phyloP scores from a whole-genome alignment of 192 early-diverging fungal genomes.

The Rhizophagus sp. region DNA sequence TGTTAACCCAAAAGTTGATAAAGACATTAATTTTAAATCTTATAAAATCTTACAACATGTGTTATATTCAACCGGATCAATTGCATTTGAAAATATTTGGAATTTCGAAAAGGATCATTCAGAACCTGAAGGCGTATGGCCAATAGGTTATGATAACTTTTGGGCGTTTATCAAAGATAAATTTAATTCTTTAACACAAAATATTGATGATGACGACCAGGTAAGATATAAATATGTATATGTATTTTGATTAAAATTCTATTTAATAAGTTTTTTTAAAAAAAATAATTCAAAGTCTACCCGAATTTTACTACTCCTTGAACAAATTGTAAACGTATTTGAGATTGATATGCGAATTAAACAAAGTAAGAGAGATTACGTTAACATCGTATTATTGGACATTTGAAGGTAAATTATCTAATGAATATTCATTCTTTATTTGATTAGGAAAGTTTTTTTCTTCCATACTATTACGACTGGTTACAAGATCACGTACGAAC shows the following conservation, averaged over 20 bases:
- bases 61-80: conserved; percentile 11
- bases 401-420: too few species aligned
- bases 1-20: conserved; percentile 3
- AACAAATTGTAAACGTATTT: background rate
- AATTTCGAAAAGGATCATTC: background rate
- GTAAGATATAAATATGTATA: too few species aligned
- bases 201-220: background rate
- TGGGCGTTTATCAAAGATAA: conserved; percentile 20
- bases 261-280: too few species aligned
- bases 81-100: conserved; percentile 23
- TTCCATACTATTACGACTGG: too few species aligned
- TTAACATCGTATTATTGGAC: too few species aligned
- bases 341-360: too few species aligned
- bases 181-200: background rate
- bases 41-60: conserved; percentile 24
- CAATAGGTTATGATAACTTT: conserved; percentile 6
- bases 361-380: too few species aligned
- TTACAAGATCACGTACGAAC: conserved; percentile 1
- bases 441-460: too few species aligned
- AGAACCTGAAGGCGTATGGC: conserved; percentile 4
- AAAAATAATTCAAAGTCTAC: too few species aligned
- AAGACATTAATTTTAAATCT: background rate
- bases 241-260: too few species aligned
- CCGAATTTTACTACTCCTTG: background rate
- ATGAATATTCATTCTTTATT: too few species aligned